phyloP scores from a whole-genome alignment of 208 protist genomes.

The Vickermania spadyakhi region DNA sequence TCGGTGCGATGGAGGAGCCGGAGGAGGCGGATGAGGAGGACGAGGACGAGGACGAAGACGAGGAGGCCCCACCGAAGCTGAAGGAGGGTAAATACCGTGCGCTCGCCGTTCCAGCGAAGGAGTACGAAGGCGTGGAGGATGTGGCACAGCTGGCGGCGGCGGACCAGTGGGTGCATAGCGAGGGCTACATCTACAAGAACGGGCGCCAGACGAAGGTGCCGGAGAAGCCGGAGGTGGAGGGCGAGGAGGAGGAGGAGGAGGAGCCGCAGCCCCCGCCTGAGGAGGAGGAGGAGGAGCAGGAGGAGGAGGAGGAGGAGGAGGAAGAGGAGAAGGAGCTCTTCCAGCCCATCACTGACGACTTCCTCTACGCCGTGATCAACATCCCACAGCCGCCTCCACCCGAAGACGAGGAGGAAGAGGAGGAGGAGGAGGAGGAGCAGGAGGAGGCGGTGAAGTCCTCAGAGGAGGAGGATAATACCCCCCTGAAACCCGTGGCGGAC shows the following conservation, averaged over 20 bases:
- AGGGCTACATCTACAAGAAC: constrained; percentile 72
- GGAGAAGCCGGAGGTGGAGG: constrained; percentile 67
- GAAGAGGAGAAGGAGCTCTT: constrained; percentile 87
- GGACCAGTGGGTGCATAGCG: constrained; percentile 87
- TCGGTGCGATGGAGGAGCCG: constrained; percentile 74
- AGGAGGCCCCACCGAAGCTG: constrained; percentile 38
- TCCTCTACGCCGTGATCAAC: constrained; percentile 77
- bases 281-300: constrained; percentile 45
- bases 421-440: constrained; percentile 34
- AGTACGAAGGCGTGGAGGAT: constrained; percentile 71
- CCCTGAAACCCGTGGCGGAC: constrained; percentile 62
- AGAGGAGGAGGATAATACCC: constrained; percentile 55
- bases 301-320: constrained; percentile 46
- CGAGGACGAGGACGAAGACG: constrained; percentile 80
- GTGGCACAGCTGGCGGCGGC: constrained; percentile 57
- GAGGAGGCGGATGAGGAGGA: constrained; percentile 78
- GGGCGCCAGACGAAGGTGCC: constrained; percentile 88
- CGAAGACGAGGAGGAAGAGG: constrained; percentile 66
- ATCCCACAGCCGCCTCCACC: constrained; percentile 75
- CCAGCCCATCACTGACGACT: constrained; percentile 57
- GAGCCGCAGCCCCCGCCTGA: constrained; percentile 38
- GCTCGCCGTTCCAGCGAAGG: constrained; percentile 42
- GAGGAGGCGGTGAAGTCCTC: constrained; percentile 10
- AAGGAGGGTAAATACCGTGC: constrained; percentile 85
- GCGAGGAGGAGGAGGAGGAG: constrained; percentile 53